phyloP scores from a whole-genome alignment of 1,284 basidiomycete genomes.

The Malassezia brasiliensis region DNA sequence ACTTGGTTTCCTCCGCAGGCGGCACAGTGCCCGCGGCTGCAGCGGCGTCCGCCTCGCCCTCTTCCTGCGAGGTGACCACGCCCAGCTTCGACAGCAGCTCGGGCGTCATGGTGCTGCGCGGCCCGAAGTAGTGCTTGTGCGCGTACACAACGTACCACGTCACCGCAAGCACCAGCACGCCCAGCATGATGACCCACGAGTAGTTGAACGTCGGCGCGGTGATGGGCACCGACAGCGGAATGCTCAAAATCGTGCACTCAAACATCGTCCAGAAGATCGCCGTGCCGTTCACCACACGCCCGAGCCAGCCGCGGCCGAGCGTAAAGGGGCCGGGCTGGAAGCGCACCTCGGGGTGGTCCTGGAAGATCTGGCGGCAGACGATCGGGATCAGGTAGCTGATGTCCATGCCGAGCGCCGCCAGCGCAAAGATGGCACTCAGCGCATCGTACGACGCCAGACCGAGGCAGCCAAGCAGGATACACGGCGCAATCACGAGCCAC shows the following conservation, averaged over 20 bases:
- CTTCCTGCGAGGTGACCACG: slow-evolving; percentile 26
- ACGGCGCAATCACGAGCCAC: slow-evolving; percentile 60
- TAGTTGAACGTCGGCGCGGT: slow-evolving; percentile 28
- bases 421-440: slow-evolving; percentile 42
- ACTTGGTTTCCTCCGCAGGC: not conserved
- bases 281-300: slow-evolving; percentile 58
- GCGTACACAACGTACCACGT: slow-evolving; percentile 51
- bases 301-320: slow-evolving; percentile 64
- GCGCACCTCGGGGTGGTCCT: slow-evolving; percentile 66
- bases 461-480: slow-evolving; percentile 36
- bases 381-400: slow-evolving; percentile 53
- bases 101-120: slow-evolving; percentile 34
- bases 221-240: slow-evolving; percentile 31
- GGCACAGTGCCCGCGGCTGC: not conserved
- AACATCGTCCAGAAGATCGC: slow-evolving; percentile 56
- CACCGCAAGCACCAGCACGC: slow-evolving; percentile 48
- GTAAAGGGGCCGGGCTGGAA: slow-evolving; percentile 84
- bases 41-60: not conserved
- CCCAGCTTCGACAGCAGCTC: slow-evolving; percentile 37
- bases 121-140: slow-evolving; percentile 51
- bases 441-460: slow-evolving; percentile 34
- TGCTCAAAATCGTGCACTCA: slow-evolving; percentile 39
- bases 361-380: slow-evolving; percentile 58
- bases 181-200: slow-evolving; percentile 48
- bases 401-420: slow-evolving; percentile 68